Evolutionary conservation across 768 basidiomycete genomes (phyloP).

Genomic region (Boletus rubescentipes): DNA sequence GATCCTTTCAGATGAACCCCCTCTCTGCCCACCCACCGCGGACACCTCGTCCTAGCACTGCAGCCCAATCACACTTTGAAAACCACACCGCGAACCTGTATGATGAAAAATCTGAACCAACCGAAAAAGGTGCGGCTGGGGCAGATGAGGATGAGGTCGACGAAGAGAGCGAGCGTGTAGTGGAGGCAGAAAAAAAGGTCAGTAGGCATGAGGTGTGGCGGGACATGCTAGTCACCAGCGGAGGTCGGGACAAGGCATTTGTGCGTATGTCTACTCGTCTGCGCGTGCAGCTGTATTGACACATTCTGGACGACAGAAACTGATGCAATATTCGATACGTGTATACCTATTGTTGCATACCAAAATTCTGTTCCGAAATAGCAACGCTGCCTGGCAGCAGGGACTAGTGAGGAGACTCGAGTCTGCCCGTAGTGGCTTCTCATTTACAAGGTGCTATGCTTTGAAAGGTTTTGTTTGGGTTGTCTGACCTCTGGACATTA

Average conservation of each 20-base stretch:
- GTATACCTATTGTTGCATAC: constrained; percentile 72
- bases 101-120: constrained; percentile 42
- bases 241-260: constrained; percentile 83
- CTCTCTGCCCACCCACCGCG: constrained; percentile 77
- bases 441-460: constrained; percentile 63
- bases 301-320: constrained; percentile 53
- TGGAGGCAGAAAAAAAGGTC: constrained; percentile 47
- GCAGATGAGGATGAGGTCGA: constrained; percentile 45
- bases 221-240: constrained; percentile 74
- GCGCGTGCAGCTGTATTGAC: not conserved
- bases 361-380: constrained; percentile 48
- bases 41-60: constrained; percentile 52
- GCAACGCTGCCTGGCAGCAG: constrained; percentile 48
- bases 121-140: constrained; percentile 17
- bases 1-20: constrained; percentile 80
- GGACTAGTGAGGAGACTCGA: constrained; percentile 59
- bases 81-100: constrained; percentile 32
- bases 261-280: constrained; percentile 44
- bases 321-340: constrained; percentile 81
- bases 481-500: constrained; percentile 29
- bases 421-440: constrained; percentile 57
- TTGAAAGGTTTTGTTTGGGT: not conserved
- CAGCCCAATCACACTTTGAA: constrained; percentile 26
- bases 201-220: constrained; percentile 71
- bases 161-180: constrained; percentile 46